These are phyloP conservation scores for Stephanodiscus minutulus DNA, from an alignment of 108 stramenopile species.

Conservation along the genomic window DNA sequence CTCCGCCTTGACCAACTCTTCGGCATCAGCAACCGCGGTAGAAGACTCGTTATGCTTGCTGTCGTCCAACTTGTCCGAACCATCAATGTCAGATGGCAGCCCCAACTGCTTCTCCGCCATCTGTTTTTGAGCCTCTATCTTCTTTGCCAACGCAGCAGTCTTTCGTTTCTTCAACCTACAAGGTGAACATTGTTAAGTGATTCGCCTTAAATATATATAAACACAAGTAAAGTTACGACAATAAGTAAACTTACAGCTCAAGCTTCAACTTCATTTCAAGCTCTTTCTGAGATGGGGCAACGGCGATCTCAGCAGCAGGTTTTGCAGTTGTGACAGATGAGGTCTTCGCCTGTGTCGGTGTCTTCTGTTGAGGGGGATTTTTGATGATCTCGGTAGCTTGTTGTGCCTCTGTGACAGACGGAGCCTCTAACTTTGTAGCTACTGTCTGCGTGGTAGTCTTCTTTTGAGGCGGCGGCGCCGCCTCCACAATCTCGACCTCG, in stretches of 20 bases:
- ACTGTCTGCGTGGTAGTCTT: constrained; percentile 8
- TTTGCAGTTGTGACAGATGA: constrained; percentile 4
- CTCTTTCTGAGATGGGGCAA: constrained; percentile 19
- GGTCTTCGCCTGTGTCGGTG: background rate
- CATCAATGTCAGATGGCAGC: background rate
- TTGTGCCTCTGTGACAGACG: background rate
- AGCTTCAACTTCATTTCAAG: constrained; percentile 40
- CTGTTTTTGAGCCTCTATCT: constrained; percentile 28
- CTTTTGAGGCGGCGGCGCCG: constrained; percentile 28
- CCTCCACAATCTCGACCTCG: constrained; percentile 2
- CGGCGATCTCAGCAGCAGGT: background rate
- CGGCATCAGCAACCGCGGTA: background rate
- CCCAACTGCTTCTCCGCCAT: constrained; percentile 28
- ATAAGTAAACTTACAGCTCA: constrained; percentile 14
- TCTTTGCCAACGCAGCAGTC: constrained; percentile 21
- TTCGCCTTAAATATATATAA: background rate
- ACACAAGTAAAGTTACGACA: background rate
- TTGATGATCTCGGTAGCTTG: background rate
- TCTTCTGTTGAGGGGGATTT: background rate
- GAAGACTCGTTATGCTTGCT: background rate
- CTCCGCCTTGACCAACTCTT: background rate
- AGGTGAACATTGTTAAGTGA: background rate
- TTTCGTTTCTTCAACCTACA: constrained; percentile 34
- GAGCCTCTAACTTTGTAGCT: background rate
- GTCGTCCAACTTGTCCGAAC: constrained; percentile 2